phyloP scores from a whole-genome alignment of 2,329 filamentous ascomycete species.

The Tothia fuscella region DNA sequence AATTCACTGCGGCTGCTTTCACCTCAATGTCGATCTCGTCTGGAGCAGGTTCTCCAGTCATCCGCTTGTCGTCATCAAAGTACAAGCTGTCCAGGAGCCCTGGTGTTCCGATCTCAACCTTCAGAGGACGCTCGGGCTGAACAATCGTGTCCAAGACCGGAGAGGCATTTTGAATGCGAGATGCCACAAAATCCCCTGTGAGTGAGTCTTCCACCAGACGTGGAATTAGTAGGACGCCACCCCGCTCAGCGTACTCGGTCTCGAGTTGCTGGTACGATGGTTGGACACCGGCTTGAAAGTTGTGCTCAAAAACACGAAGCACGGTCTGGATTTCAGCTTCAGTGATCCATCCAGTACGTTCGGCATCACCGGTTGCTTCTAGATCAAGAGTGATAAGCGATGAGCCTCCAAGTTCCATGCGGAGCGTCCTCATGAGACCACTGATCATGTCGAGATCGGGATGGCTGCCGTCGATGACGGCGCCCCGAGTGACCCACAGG shows the following conservation, averaged over 20 bases:
- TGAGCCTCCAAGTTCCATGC: too few species aligned
- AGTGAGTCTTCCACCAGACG: background rate
- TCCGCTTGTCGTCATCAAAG: slow-evolving; percentile 10
- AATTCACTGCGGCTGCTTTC: background rate
- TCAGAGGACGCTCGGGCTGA: background rate
- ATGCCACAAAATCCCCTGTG: too few species aligned
- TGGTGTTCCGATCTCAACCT: slow-evolving; percentile 2
- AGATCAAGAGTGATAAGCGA: too few species aligned
- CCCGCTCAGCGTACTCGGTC: too few species aligned
- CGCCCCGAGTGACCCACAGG: background rate
- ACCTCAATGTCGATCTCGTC: background rate
- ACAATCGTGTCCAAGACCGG: background rate
- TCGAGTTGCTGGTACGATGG: too few species aligned
- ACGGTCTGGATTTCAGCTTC: too few species aligned
- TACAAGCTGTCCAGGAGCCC: slow-evolving; percentile 14
- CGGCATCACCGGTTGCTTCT: too few species aligned
- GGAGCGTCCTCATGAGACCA: too few species aligned
- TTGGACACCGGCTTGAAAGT: slow-evolving; percentile 19
- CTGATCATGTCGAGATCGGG: too few species aligned
- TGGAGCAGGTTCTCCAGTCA: background rate
- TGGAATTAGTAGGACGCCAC: background rate
- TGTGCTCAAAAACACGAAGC: slow-evolving; percentile 16
- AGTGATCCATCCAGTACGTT: too few species aligned
- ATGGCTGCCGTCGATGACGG: too few species aligned
- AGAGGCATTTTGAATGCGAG: background rate